Evolutionary conservation across 1,139 yeast genomes (phyloP), one percentile per base, ranked within the genome.

Genomic region (Saccharomyces hybrid): DNA sequence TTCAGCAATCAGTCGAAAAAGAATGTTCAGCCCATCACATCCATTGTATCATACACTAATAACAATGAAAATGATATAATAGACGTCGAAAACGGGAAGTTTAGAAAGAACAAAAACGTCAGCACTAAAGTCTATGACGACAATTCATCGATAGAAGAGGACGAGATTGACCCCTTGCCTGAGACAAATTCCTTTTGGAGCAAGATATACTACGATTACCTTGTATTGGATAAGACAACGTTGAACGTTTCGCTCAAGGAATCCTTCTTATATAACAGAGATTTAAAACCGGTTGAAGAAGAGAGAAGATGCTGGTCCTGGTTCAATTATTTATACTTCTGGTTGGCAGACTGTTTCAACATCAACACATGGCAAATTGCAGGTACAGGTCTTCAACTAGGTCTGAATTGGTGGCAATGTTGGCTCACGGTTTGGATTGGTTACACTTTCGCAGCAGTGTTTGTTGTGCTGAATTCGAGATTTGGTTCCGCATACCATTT

Each of bases 341-440:
- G 96, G 96, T 73, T 88, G 56, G 88, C 95, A 1, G 96, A 88
- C 65, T 81, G 95, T 3, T 86, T 88, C 73, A 88, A 88, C 69
- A 83, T 88, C 64, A 88, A 86, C 69, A 87, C 96, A 13, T 88
- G 95, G 91, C 91, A 87, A 72, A 88, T 88, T 64, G 95, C 95
- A 4, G 83, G 93, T 3, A 85, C 93, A 1, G 95, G 95, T 60
- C 83, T 85, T 56, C 75, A 74, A 52, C 78, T 79, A 47, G 93
- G 93, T 7, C 73, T 88, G 72, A 80, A 84, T 9, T 88, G 95
- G 95, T 88, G 95, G 93, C 90, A 83, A 68, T 83, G 87, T 2
- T 88, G 95, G 95, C 70, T 87, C 47, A 80, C 91, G 2, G 89
- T 88, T 16, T 86, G 95, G 93, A 61, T 82, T 16, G 89, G 89